Conservation (phyloP, 225 moss, liverwort and hornwort genomes). For the Lunularia cruciata region DNA sequence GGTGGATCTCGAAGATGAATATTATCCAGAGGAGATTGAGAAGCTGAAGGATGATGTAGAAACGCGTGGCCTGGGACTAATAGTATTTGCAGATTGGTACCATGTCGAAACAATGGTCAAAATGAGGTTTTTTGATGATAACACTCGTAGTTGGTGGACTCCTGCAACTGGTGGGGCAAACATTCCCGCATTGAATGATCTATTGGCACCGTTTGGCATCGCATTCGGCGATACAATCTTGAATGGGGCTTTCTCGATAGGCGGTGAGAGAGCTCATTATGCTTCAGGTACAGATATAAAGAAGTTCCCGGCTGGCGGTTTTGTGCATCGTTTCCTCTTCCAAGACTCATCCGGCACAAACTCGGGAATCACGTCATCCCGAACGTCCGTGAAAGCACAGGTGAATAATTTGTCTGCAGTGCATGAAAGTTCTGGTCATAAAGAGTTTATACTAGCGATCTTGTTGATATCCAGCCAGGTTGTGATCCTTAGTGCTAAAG, state of each 20-base stretch:
- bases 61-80: constrained; percentile 69
- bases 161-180: constrained; percentile 94
- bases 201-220: constrained; percentile 88
- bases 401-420: constrained; percentile 30
- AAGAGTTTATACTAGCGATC: not conserved
- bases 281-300: constrained; percentile 84
- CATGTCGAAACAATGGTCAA: constrained; percentile 96
- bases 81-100: constrained; percentile 96
- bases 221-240: constrained; percentile 91
- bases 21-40: constrained; percentile 74
- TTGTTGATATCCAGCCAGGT: no score
- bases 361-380: constrained; percentile 74
- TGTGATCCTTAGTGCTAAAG: not conserved
- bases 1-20: constrained; percentile 98
- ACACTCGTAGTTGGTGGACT: constrained; percentile 98
- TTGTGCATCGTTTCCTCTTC: constrained; percentile 92
- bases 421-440: not conserved
- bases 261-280: constrained; percentile 80
- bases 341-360: constrained; percentile 72
- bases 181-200: constrained; percentile 85
- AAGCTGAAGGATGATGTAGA: constrained; percentile 83
- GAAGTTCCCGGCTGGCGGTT: constrained; percentile 79
- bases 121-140: constrained; percentile 97
- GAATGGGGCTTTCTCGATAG: constrained; percentile 82
- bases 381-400: constrained; percentile 87